phyloP scores from a whole-genome alignment of 2,329 filamentous ascomycete species.

The Botrytis pseudocinerea region DNA sequence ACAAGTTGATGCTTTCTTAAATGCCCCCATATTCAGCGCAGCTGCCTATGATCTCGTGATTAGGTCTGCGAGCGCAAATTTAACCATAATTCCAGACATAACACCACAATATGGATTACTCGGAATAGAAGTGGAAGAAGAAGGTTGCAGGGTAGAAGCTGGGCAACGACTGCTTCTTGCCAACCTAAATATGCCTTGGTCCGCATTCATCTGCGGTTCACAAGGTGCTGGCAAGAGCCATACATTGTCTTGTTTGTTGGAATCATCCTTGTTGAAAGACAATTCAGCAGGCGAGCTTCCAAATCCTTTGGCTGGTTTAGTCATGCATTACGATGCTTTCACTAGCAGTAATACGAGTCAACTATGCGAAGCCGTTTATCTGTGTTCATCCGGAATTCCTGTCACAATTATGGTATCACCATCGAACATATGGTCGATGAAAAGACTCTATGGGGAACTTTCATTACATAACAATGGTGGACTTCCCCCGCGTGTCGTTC shows the following conservation, averaged over 20 bases:
- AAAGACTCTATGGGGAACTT: slow-evolving; percentile 4
- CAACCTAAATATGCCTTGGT: slow-evolving; percentile 41
- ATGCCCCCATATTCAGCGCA: slow-evolving; percentile 1
- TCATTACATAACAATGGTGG: neutral
- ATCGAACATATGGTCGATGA: slow-evolving; percentile 5
- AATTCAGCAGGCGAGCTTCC: slow-evolving; percentile 38
- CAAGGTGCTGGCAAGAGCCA: slow-evolving; percentile 61
- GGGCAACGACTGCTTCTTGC: neutral
- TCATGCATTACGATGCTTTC: slow-evolving; percentile 51
- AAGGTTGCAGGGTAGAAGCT: slow-evolving; percentile 1
- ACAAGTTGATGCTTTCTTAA: neutral
- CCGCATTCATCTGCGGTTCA: slow-evolving; percentile 60
- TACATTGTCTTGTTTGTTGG: slow-evolving; percentile 48
- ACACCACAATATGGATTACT: neutral
- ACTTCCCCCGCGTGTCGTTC: neutral
- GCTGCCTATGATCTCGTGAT: slow-evolving; percentile 5
- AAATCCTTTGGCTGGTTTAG: slow-evolving; percentile 52
- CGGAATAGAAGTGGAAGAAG: neutral
- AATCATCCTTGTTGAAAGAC: slow-evolving; percentile 42
- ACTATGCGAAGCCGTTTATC: slow-evolving; percentile 12
- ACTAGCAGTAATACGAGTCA: neutral
- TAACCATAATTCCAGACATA: slow-evolving; percentile 2
- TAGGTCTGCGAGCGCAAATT: neutral
- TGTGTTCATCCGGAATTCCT: slow-evolving; percentile 7
- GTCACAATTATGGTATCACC: slow-evolving; percentile 2